These are phyloP conservation scores for Harrya chromipes DNA, from an alignment of 768 basidiomycete genomes.

Conservation along the genomic window DNA sequence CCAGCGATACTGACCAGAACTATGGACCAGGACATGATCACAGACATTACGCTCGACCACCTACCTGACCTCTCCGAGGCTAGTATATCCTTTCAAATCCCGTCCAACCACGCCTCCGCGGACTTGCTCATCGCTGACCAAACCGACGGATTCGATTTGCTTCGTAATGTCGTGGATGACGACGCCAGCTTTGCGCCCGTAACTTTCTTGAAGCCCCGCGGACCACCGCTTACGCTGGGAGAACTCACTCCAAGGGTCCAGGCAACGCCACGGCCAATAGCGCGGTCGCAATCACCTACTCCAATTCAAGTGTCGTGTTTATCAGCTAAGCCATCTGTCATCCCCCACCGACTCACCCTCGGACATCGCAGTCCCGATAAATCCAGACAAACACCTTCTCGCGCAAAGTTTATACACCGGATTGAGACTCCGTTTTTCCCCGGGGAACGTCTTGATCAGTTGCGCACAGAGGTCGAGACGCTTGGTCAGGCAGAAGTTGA, in stretches of 20 bases:
- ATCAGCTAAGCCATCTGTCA: slow-evolving; percentile 17
- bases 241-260: slow-evolving; percentile 41
- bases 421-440: slow-evolving; percentile 17
- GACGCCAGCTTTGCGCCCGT: slow-evolving; percentile 40
- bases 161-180: slow-evolving; percentile 28
- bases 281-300: slow-evolving; percentile 12
- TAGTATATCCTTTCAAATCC: slow-evolving; percentile 47
- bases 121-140: slow-evolving; percentile 41
- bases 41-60: slow-evolving; percentile 49
- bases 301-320: background rate
- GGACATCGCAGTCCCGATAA: slow-evolving; percentile 17
- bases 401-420: background rate
- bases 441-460: slow-evolving; percentile 25
- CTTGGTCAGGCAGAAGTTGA: slow-evolving; percentile 11
- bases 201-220: slow-evolving; percentile 24
- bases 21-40: slow-evolving; percentile 25
- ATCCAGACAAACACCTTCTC: slow-evolving; percentile 5
- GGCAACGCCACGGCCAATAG: background rate
- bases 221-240: slow-evolving; percentile 35
- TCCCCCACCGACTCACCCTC: slow-evolving; percentile 8
- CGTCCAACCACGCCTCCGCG: slow-evolving; percentile 34
- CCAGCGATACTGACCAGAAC: background rate
- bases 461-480: slow-evolving; percentile 17
- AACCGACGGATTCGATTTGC: slow-evolving; percentile 38
- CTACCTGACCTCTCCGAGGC: slow-evolving; percentile 51